Conservation (phyloP, 1,284 basidiomycete genomes). For the Mrakiaceae sp. region DNA sequence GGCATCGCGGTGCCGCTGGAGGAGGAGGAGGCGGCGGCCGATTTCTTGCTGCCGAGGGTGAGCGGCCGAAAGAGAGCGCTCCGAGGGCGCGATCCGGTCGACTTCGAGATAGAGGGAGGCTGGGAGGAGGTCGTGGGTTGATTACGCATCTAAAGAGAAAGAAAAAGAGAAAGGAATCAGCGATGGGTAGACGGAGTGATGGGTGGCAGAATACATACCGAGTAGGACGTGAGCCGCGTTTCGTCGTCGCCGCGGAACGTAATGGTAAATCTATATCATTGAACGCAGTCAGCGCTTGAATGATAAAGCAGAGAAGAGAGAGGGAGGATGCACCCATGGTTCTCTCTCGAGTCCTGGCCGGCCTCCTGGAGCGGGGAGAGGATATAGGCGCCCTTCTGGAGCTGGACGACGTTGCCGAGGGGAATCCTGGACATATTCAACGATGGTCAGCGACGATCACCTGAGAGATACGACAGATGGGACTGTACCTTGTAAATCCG, state of each 20-base stretch:
- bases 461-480: background rate
- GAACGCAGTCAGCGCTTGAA: background rate
- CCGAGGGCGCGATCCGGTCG: background rate
- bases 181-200: background rate
- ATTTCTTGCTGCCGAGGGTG: slow-evolving; percentile 10
- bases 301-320: background rate
- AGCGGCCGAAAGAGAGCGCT: background rate
- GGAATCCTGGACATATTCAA: background rate
- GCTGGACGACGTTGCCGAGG: slow-evolving; percentile 49
- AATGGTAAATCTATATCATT: slow-evolving; percentile 52
- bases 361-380: slow-evolving; percentile 80
- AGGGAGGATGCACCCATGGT: slow-evolving; percentile 19
- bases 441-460: background rate
- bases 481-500: slow-evolving; percentile 48
- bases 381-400: slow-evolving; percentile 86
- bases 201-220: slow-evolving; percentile 27
- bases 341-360: slow-evolving; percentile 64
- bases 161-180: background rate
- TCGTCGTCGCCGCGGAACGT: slow-evolving; percentile 60
- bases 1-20: background rate
- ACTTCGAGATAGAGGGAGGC: background rate
- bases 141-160: background rate
- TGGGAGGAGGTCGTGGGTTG: background rate
- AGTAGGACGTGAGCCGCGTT: slow-evolving; percentile 66
- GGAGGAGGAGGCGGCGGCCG: background rate